Evolutionary conservation across 2,329 filamentous ascomycete species (phyloP).

Genomic region (Aspergillus pseudotamarii): DNA sequence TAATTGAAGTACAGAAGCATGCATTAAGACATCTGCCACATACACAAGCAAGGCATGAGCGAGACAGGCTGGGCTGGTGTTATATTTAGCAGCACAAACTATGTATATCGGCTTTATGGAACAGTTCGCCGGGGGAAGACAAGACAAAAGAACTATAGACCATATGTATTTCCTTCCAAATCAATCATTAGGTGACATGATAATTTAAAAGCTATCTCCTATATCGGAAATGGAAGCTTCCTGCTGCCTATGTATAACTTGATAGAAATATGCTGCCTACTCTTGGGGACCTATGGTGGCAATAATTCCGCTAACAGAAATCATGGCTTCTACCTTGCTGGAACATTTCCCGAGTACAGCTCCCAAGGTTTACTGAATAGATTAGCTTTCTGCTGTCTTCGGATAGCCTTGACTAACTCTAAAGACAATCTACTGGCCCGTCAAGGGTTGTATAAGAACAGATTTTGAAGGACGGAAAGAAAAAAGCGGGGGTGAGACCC

Average conservation of each 20-base stretch:
- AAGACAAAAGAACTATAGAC: not conserved
- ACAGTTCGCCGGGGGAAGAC: not conserved
- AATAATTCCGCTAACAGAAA: not conserved
- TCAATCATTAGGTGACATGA: not conserved
- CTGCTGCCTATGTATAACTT: not conserved
- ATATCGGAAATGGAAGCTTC: not conserved
- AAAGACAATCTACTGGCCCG: not conserved
- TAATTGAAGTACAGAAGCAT: not conserved
- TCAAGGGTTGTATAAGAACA: not conserved
- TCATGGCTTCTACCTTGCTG: not conserved
- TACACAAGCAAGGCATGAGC: not conserved
- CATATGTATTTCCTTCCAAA: not conserved
- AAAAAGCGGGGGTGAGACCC: not conserved
- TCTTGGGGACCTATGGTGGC: not conserved
- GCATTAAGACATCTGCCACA: not conserved
- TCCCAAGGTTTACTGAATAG: not conserved
- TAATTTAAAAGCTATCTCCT: not conserved
- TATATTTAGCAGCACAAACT: not conserved
- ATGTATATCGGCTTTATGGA: not conserved
- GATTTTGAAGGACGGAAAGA: not conserved
- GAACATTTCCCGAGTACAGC: not conserved
- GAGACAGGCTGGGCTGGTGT: not conserved
- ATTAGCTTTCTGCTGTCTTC: not conserved
- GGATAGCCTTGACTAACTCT: not conserved
- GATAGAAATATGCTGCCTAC: not conserved